Base-by-base conservation (phyloP, 371 early-diverging fungal species). In the Vairimorpha apis region DNA sequence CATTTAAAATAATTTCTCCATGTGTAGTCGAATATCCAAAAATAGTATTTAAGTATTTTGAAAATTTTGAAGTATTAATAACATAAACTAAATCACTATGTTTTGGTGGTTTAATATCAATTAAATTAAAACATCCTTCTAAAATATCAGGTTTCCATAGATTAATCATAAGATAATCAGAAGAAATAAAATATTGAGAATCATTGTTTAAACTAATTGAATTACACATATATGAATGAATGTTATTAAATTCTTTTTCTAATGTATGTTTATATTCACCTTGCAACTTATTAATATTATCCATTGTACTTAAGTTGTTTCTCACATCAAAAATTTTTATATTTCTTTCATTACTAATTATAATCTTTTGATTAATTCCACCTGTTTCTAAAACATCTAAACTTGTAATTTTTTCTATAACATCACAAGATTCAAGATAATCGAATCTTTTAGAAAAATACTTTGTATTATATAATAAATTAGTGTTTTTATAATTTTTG, bases 71-170 rank as follows among this genome's bases (percentile, higher is more conserved):
- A 0, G 93, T 90, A 16, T 97, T 97, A 72, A 98, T 97, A 65
- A 98, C 97, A 81, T 95, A 96, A 12, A 92, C 93, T 72, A 95
- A 83, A 75, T 97, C 97, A 80, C 95, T 95, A 92, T 93, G 93
- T 81, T 93, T 94, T 33, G 89, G 89, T 38, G 97, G 95, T 85
- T 97, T 98, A 75, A 97, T 93, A 84, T 98, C 97, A 63, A 98
- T 93, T 84, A 95, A 51, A 21, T 29, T 76, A 53, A 47, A 72
- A 55, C 60, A 76, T 7, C 62, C 45, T 18, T 72, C 70, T 32
- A 76, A 53, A 14, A 64, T 88, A 76, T 90, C 89, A 76, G 95
- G 82, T 79, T 94, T 94, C 95, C 95, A 95, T 67, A 98, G 85
- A 83, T 94, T 97, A 84, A 98, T 90, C 76, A 94, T 87, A 77